These are phyloP conservation scores for Arthrobotrys pseudoclavata DNA, from an alignment of 2,329 filamentous ascomycete genomes.

Conservation along the genomic window DNA sequence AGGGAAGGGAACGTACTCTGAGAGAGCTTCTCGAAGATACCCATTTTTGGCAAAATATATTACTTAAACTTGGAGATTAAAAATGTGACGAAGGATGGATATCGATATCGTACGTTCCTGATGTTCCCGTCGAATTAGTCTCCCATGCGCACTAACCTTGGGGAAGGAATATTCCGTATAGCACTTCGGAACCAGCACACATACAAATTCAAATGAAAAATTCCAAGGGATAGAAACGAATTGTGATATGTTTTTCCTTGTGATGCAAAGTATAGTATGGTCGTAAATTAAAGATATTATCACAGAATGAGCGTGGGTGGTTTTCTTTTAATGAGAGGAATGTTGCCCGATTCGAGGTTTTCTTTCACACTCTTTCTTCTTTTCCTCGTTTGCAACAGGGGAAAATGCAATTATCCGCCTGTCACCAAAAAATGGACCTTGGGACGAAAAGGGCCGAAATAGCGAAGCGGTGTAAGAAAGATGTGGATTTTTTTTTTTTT, in stretches of 20 bases:
- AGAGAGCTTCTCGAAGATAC: conserved; percentile 70
- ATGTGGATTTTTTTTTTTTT: not conserved
- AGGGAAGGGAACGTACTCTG: conserved; percentile 67
- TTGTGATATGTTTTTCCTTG: conserved; percentile 1
- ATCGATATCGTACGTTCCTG: conserved; percentile 50
- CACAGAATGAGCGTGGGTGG: conserved; percentile 28
- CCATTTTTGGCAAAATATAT: conserved; percentile 66
- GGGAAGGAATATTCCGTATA: conserved; percentile 1
- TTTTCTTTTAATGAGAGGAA: conserved; percentile 28
- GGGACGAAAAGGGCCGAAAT: conserved; percentile 21
- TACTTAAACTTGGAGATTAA: conserved; percentile 12
- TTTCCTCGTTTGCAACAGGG: conserved; percentile 20
- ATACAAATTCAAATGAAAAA: conserved; percentile 14
- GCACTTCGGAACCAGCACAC: conserved; percentile 35
- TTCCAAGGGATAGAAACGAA: conserved; percentile 7
- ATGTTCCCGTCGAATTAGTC: conserved; percentile 30
- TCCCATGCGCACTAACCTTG: conserved; percentile 1
- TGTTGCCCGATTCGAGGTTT: not conserved
- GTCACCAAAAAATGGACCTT: conserved; percentile 23
- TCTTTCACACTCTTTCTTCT: not conserved
- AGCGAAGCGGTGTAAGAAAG: conserved; percentile 37
- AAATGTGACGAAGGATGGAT: conserved; percentile 36
- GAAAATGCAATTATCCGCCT: conserved; percentile 51
- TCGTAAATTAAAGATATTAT: conserved; percentile 38
- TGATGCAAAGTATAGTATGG: not conserved